phyloP scores from a whole-genome alignment of 2,329 filamentous ascomycete genomes.

The Exophiala xenobiotica region DNA sequence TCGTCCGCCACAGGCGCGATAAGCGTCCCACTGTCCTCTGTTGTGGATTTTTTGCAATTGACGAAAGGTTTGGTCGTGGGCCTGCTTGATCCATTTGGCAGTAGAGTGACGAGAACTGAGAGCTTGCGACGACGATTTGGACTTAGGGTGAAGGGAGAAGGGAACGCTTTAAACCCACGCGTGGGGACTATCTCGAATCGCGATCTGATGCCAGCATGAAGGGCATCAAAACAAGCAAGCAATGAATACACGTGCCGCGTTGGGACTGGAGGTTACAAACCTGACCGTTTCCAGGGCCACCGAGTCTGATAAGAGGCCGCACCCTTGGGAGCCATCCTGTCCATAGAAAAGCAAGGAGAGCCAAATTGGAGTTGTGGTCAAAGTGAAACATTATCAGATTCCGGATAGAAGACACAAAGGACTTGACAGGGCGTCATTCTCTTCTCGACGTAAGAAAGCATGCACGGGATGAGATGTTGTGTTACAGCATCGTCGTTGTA shows the following conservation, averaged over 20 bases:
- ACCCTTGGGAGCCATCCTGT: conserved; percentile 2
- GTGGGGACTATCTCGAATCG: neutral
- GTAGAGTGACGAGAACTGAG: too few relatives aligned
- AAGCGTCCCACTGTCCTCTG: conserved; percentile 8
- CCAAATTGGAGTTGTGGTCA: conserved; percentile 9
- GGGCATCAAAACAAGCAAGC: conserved; percentile 8
- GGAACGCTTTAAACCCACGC: neutral
- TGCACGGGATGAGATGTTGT: neutral
- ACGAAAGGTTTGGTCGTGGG: neutral
- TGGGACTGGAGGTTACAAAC: conserved; percentile 3
- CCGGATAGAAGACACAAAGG: neutral
- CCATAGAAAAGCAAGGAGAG: conserved; percentile 14
- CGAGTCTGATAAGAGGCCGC: conserved; percentile 1
- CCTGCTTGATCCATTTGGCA: neutral
- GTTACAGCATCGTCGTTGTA: neutral
- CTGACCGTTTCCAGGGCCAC: conserved; percentile 7
- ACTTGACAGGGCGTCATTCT: conserved; percentile 17
- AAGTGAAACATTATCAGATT: conserved; percentile 20
- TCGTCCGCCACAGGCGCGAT: conserved; percentile 16
- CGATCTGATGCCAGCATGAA: neutral
- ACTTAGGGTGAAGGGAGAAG: neutral
- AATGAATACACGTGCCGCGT: conserved; percentile 8
- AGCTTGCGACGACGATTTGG: too few relatives aligned
- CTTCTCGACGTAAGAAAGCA: neutral
- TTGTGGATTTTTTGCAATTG: neutral